Conservation (phyloP, 73 alveolate species). For the Diophrys appendiculata region DNA sequence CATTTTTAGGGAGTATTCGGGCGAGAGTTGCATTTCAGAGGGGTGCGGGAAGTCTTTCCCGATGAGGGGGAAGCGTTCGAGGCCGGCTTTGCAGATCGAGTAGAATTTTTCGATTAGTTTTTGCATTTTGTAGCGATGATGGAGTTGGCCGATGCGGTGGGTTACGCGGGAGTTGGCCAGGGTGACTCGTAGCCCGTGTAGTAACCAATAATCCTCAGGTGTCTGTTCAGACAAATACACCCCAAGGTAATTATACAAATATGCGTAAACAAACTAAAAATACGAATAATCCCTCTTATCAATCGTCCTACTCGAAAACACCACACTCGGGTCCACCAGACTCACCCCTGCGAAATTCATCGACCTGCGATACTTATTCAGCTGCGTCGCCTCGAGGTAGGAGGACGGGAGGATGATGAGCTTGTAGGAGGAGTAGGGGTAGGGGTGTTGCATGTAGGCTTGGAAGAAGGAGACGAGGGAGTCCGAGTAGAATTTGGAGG, state of each 20-base stretch:
- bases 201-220: slow-evolving; percentile 54
- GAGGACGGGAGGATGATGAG: slow-evolving; percentile 57
- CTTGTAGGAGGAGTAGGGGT: slow-evolving; percentile 39
- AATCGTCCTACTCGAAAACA: slow-evolving; percentile 24
- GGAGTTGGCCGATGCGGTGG: slow-evolving; percentile 38
- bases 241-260: slow-evolving; percentile 47
- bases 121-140: slow-evolving; percentile 38
- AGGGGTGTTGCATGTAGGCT: slow-evolving; percentile 8
- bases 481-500: too few relatives aligned
- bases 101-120: slow-evolving; percentile 32
- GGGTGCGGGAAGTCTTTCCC: slow-evolving; percentile 35
- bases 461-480: slow-evolving; percentile 10
- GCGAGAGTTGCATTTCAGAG: slow-evolving; percentile 43
- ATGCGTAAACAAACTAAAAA: slow-evolving; percentile 21
- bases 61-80: slow-evolving; percentile 51
- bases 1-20: background rate
- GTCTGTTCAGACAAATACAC: slow-evolving; percentile 24
- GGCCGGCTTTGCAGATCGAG: slow-evolving; percentile 34
- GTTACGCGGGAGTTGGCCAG: slow-evolving; percentile 42
- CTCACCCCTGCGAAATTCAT: slow-evolving; percentile 43
- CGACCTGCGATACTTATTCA: slow-evolving; percentile 20
- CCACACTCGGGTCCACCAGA: slow-evolving; percentile 35
- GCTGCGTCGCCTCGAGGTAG: slow-evolving; percentile 6
- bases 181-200: slow-evolving; percentile 46
- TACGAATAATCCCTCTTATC: slow-evolving; percentile 44